phyloP scores from a whole-genome alignment of 2,329 filamentous ascomycete genomes.

The Verticillium albo-atrum region DNA sequence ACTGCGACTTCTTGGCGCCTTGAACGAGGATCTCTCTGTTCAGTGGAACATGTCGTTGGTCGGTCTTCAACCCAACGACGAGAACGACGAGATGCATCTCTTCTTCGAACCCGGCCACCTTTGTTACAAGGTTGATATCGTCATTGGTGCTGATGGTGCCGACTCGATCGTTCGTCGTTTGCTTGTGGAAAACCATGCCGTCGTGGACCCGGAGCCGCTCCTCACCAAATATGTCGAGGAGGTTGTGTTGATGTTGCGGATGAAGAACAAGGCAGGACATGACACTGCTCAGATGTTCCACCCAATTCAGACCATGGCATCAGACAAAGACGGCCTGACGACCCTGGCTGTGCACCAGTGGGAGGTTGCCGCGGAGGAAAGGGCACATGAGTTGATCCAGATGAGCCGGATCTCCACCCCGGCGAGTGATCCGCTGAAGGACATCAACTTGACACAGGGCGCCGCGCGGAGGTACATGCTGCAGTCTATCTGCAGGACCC shows the following conservation, averaged over 20 bases:
- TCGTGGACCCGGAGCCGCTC: not conserved
- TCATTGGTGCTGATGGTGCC: not conserved
- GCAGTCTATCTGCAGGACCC: not conserved
- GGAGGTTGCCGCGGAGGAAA: not conserved
- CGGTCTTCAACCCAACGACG: not conserved
- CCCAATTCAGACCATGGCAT: not conserved
- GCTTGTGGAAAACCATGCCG: not conserved
- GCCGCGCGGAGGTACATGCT: not conserved
- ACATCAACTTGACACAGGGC: not conserved
- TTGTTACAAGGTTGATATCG: not conserved
- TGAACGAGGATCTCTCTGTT: not conserved
- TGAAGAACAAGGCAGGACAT: not conserved
- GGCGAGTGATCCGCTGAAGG: not conserved
- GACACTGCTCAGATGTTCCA: not conserved
- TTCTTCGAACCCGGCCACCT: not conserved
- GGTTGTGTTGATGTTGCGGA: not conserved
- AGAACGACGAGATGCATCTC: not conserved
- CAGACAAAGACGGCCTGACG: not conserved
- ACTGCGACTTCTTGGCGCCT: not conserved
- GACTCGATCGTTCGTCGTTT: not conserved
- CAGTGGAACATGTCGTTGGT: not conserved
- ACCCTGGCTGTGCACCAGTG: not conserved
- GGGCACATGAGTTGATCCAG: not conserved
- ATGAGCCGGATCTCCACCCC: not conserved
- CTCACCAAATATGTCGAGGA: not conserved